These are phyloP conservation scores for Epicoccum nigrum DNA, from an alignment of 2,329 filamentous ascomycete genomes.

Conservation along the genomic window DNA sequence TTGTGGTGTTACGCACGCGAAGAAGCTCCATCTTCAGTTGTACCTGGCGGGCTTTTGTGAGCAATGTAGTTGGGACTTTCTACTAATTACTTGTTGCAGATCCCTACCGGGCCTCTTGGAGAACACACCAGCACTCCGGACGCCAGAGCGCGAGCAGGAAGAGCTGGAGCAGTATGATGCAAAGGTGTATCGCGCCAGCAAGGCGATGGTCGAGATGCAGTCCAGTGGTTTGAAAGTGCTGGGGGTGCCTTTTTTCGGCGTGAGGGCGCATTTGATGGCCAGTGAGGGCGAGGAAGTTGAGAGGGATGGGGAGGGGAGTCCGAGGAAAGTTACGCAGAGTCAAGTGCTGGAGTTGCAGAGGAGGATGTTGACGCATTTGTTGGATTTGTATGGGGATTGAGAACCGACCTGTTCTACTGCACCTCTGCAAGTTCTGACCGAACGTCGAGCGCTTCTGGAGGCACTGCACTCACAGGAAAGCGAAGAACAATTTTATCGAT, in stretches of 20 bases:
- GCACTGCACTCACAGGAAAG: too few relatives aligned
- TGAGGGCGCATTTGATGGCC: conserved; percentile 32
- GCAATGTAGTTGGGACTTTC: too few relatives aligned
- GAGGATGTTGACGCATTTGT: conserved; percentile 46
- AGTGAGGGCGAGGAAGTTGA: conserved; percentile 25
- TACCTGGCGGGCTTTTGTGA: too few relatives aligned
- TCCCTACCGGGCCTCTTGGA: conserved; percentile 38
- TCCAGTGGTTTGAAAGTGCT: conserved; percentile 61
- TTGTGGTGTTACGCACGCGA: too few relatives aligned
- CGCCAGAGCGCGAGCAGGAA: conserved; percentile 55
- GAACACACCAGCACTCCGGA: conserved; percentile 38
- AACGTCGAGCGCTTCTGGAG: too few relatives aligned
- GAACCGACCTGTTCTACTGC: neutral
- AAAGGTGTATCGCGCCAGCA: conserved; percentile 67
- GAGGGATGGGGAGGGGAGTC: conserved; percentile 1
- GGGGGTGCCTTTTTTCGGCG: conserved; percentile 48
- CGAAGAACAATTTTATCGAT: too few relatives aligned
- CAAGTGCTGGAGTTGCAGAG: conserved; percentile 41
- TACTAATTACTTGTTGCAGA: too few relatives aligned
- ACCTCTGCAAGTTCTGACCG: too few relatives aligned
- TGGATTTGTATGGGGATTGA: conserved; percentile 38
- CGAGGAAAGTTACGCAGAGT: conserved; percentile 33
- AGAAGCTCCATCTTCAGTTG: too few relatives aligned
- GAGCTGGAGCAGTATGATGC: conserved; percentile 65
- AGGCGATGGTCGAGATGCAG: conserved; percentile 65